Conservation (phyloP, 2,329 filamentous ascomycete genomes). For the Periglandula ipomoeae region DNA sequence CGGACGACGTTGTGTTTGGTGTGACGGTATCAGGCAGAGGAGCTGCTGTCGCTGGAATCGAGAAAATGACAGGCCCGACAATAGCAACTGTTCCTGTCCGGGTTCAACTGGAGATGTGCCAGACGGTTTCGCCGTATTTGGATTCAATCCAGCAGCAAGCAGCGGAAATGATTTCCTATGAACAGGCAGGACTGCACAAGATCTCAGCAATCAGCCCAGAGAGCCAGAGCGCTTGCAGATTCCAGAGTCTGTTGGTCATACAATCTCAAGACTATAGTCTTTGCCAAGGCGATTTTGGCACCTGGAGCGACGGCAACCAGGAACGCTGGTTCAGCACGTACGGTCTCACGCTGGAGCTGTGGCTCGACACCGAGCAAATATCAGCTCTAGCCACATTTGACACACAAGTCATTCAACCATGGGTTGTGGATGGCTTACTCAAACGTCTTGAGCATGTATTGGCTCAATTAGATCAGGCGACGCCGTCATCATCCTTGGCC, state of each 20-base stretch:
- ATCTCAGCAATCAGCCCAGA: slow-evolving; percentile 12
- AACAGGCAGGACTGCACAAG: slow-evolving; percentile 13
- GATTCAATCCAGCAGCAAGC: slow-evolving; percentile 10
- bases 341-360: not conserved
- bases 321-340: not conserved
- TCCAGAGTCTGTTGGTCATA: slow-evolving; percentile 21
- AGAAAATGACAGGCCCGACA: slow-evolving; percentile 17
- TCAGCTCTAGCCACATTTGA: not conserved
- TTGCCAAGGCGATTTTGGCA: not conserved
- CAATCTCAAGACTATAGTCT: slow-evolving; percentile 10
- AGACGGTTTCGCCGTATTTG: slow-evolving; percentile 6
- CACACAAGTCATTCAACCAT: not conserved
- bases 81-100: slow-evolving; percentile 34
- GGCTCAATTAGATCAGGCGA: too few species aligned
- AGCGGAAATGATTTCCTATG: slow-evolving; percentile 11
- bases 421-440: not conserved
- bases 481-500: too few species aligned
- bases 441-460: not conserved
- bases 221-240: slow-evolving; percentile 13
- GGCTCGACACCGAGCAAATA: not conserved
- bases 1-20: slow-evolving; percentile 31
- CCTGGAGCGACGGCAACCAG: not conserved
- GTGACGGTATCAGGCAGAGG: slow-evolving; percentile 31
- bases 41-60: slow-evolving; percentile 11
- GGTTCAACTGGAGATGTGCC: slow-evolving; percentile 21